Evolutionary conservation across 257 asterid species (phyloP).

Genomic region (Solanum stenotomum): DNA sequence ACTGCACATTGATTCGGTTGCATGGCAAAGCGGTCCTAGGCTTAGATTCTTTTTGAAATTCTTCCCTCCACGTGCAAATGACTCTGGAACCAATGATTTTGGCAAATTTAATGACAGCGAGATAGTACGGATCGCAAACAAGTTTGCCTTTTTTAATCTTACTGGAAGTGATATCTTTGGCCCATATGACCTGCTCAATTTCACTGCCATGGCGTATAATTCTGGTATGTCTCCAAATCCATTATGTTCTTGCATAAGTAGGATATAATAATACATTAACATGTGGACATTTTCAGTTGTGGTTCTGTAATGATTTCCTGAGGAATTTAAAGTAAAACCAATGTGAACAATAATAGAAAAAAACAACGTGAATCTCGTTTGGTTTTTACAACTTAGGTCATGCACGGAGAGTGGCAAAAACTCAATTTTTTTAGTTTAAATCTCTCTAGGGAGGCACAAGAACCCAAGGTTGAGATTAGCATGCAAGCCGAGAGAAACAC

Average conservation of each 20-base stretch:
- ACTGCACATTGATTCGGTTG: slow-evolving; percentile 21
- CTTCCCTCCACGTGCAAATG: slow-evolving; percentile 20
- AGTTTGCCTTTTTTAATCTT: slow-evolving; percentile 30
- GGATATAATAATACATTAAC: neutral
- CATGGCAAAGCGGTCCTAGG: slow-evolving; percentile 48
- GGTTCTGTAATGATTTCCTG: neutral
- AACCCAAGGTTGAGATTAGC: neutral
- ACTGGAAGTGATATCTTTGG: slow-evolving; percentile 33
- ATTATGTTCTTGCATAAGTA: neutral
- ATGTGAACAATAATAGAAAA: neutral
- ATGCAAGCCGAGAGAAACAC: neutral
- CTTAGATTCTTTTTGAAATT: slow-evolving; percentile 33
- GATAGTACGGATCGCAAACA: slow-evolving; percentile 19
- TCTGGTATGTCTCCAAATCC: slow-evolving; percentile 18
- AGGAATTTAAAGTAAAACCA: neutral
- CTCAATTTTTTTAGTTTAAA: neutral
- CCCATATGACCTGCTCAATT: slow-evolving; percentile 49
- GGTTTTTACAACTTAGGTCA: neutral
- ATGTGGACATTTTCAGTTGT: neutral
- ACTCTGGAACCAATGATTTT: slow-evolving; percentile 8
- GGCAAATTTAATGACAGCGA: slow-evolving; percentile 13
- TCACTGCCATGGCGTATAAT: slow-evolving; percentile 31
- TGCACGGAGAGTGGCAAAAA: neutral
- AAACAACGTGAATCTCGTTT: neutral
- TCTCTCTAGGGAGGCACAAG: neutral